Evolutionary conservation across 352 stramenopile species (phyloP), one percentile per base, ranked within the genome.

Genomic region (Pythium dissimile): DNA sequence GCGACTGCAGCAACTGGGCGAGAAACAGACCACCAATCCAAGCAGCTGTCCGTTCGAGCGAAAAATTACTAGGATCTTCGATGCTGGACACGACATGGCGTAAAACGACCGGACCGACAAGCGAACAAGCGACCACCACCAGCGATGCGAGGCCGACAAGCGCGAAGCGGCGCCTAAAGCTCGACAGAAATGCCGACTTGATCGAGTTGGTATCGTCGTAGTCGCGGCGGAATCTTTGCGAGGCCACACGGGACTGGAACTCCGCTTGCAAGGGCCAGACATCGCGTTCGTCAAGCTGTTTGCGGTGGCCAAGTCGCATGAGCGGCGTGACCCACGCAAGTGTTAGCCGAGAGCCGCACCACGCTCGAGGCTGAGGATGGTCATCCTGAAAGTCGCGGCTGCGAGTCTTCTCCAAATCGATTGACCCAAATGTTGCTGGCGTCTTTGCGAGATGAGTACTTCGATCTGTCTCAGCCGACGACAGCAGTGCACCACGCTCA

Each of bases 281-380:
- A 35, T 89, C 79, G 21, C 65, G 38, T 8, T 44, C 57, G 30
- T 73, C 42, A 15, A 87, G 66, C 23, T 86, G 72, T 18, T 77
- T 75, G 23, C 47, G 51, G 41, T 84, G 66, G 5, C 71, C 68
- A 21, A 81, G 44, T 13, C 39, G 10, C 67, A 89, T 72, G 27
- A 88, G 61, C 43, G 75, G 71, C 34, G 64, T 59, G 34, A 81
- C 73, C 76, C 79, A 89, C 24, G 62, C 35, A 42, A 87, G 67
- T 16, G 83, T 61, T 11, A 81, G 15, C 11, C 69, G 66, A 11
- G 75, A 84, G 18, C 28, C 27, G 15, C 52, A 60, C 38, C 35
- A 63, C 16, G 55, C 55, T n/a, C n/a, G n/a, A n/a, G n/a, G n/a
- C n/a, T n/a, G n/a, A n/a, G n/a, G n/a, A n/a, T n/a, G n/a, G n/a